These are phyloP conservation scores for Dactylellina sp. DNA, from an alignment of 2,329 filamentous ascomycete species.

Conservation along the genomic window DNA sequence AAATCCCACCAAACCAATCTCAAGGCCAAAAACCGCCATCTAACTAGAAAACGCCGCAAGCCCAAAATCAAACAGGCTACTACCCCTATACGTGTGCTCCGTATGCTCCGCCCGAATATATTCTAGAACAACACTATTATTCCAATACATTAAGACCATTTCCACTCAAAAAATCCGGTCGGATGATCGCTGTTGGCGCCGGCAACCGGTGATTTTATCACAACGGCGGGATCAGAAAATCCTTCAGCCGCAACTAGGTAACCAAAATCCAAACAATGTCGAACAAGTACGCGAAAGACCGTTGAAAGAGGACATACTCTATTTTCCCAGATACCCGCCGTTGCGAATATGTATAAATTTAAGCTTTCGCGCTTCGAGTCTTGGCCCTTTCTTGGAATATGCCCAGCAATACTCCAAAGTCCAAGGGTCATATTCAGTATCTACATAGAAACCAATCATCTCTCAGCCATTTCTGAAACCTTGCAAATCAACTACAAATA, in stretches of 20 bases:
- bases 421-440: background rate
- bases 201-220: background rate
- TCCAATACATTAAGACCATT: too few relatives aligned
- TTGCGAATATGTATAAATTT: background rate
- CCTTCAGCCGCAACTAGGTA: background rate
- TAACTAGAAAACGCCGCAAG: background rate
- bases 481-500: too few relatives aligned
- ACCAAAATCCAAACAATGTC: background rate
- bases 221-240: background rate
- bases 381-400: constrained; percentile 3
- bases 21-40: background rate
- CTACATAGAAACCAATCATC: too few relatives aligned
- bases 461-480: too few relatives aligned
- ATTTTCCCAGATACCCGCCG: background rate
- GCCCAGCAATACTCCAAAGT: background rate
- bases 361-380: constrained; percentile 2
- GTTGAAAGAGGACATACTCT: background rate
- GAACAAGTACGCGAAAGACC: background rate
- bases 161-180: background rate
- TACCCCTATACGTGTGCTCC: background rate
- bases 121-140: too few relatives aligned
- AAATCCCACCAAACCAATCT: background rate
- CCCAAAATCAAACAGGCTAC: background rate
- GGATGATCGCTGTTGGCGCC: background rate
- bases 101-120: too few relatives aligned